Percentiles rank a stretch among this genome's conserved stretches.
phyloP scores from a whole-genome alignment of 208 protist species.

The Acanthamoeba culbertsoni region DNA sequence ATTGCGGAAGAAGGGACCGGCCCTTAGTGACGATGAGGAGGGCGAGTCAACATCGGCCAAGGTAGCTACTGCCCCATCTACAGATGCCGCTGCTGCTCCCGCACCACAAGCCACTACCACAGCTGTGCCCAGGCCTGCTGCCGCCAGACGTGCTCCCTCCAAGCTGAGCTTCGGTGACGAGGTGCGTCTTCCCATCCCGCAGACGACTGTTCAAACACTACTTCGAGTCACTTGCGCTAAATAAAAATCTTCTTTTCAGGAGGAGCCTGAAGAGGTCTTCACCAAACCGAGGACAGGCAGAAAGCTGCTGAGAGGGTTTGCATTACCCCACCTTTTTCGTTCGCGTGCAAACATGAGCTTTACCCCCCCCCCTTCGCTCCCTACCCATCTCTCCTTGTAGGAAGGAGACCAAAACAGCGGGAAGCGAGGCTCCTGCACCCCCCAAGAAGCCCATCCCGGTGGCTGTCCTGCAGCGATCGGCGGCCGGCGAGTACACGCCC shows the following conservation, averaged over 20 bases:
- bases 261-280: neutral
- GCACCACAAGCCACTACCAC: neutral
- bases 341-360: too few species aligned
- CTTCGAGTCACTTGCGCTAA: neutral
- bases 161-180: slow-evolving; percentile 25
- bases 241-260: neutral
- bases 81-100: neutral
- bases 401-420: neutral
- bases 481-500: slow-evolving; percentile 43
- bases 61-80: neutral
- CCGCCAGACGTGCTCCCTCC: neutral
- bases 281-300: neutral
- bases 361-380: neutral
- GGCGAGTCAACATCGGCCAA: neutral
- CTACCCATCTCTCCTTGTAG: neutral
- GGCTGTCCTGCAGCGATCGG: slow-evolving; percentile 3
- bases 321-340: neutral
- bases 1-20: slow-evolving; percentile 26
- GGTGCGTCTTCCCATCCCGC: neutral
- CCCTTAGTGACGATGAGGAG: slow-evolving; percentile 8
- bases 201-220: neutral
- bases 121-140: neutral
- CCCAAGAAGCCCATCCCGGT: neutral
- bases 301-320: neutral
- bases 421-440: neutral